phyloP scores from a whole-genome alignment of 2,329 filamentous ascomycete genomes.

The Dactylellina leptospora region DNA sequence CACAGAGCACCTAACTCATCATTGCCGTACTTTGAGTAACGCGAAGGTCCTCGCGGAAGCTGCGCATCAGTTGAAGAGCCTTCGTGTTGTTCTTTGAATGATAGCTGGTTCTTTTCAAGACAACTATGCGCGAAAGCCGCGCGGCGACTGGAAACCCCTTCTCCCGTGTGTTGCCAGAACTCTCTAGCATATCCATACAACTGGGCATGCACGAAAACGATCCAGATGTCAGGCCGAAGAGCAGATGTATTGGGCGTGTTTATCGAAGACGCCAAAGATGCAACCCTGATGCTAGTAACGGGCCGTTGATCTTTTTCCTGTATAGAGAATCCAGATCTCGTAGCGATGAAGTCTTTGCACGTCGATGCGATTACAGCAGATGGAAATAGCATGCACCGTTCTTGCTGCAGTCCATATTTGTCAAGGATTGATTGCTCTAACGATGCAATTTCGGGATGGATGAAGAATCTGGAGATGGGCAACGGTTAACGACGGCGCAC shows the following conservation, averaged over 20 bases:
- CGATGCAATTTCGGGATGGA: slow-evolving; percentile 81
- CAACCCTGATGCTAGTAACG: neutral
- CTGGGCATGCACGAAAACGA: slow-evolving; percentile 74
- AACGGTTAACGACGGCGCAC: neutral
- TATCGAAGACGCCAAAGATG: slow-evolving; percentile 3
- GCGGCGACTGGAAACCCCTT: slow-evolving; percentile 87
- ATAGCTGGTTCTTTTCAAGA: slow-evolving; percentile 74
- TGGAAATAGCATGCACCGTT: slow-evolving; percentile 84
- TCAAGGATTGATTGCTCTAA: slow-evolving; percentile 75
- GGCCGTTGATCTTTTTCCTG: neutral
- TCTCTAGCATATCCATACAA: slow-evolving; percentile 80
- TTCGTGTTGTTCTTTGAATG: slow-evolving; percentile 60
- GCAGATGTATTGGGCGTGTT: slow-evolving; percentile 61
- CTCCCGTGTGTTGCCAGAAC: slow-evolving; percentile 96
- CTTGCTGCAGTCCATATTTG: slow-evolving; percentile 69
- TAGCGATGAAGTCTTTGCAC: slow-evolving; percentile 76
- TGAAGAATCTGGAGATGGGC: slow-evolving; percentile 75
- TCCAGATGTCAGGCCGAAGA: slow-evolving; percentile 58
- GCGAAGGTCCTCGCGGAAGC: slow-evolving; percentile 55
- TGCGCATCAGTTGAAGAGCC: neutral
- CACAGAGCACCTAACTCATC: slow-evolving; percentile 52
- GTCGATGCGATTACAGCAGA: slow-evolving; percentile 73
- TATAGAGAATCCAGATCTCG: neutral
- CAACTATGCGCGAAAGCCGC: slow-evolving; percentile 87
- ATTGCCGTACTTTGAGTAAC: slow-evolving; percentile 54